These are phyloP conservation scores for Musa balbisiana DNA, from an alignment of 202 grass and related monocot species.

Conservation along the genomic window DNA sequence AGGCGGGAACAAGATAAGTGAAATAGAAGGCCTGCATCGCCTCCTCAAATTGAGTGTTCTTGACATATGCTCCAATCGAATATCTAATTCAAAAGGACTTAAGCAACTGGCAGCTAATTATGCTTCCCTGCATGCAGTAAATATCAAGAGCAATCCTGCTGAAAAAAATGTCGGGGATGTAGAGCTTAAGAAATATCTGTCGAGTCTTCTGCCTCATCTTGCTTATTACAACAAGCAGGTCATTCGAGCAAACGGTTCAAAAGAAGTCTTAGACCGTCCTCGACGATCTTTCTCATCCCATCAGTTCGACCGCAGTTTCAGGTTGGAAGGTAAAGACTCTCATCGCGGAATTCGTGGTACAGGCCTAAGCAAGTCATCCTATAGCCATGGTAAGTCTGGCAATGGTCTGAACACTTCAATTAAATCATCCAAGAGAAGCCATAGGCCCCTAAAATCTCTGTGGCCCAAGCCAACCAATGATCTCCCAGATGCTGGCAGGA, in stretches of 20 bases:
- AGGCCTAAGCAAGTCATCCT: slow-evolving; percentile 29
- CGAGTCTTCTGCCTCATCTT: slow-evolving; percentile 68
- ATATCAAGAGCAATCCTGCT: slow-evolving; percentile 74
- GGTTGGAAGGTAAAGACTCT: slow-evolving; percentile 45
- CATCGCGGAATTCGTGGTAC: slow-evolving; percentile 18
- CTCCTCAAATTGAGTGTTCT: slow-evolving; percentile 79
- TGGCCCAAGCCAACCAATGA: slow-evolving; percentile 4
- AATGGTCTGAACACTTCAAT: slow-evolving; percentile 19
- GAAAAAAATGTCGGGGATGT: slow-evolving; percentile 82
- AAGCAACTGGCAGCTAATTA: slow-evolving; percentile 86
- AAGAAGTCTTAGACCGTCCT: slow-evolving; percentile 55
- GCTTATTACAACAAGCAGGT: slow-evolving; percentile 60
- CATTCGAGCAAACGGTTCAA: slow-evolving; percentile 54
- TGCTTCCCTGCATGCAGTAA: slow-evolving; percentile 69
- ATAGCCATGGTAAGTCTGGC: slow-evolving; percentile 14
- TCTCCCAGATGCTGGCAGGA: not conserved
- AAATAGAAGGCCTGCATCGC: slow-evolving; percentile 85
- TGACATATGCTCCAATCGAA: slow-evolving; percentile 67
- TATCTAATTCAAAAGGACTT: slow-evolving; percentile 76
- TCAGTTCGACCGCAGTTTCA: slow-evolving; percentile 30
- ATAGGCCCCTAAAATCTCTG: slow-evolving; percentile 4
- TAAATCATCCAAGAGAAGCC: slow-evolving; percentile 37
- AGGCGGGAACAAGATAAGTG: slow-evolving; percentile 86
- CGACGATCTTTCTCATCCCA: slow-evolving; percentile 50
- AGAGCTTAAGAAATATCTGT: slow-evolving; percentile 77